phyloP scores from a whole-genome alignment of 257 asterid species.

The Nicotiana undulata region DNA sequence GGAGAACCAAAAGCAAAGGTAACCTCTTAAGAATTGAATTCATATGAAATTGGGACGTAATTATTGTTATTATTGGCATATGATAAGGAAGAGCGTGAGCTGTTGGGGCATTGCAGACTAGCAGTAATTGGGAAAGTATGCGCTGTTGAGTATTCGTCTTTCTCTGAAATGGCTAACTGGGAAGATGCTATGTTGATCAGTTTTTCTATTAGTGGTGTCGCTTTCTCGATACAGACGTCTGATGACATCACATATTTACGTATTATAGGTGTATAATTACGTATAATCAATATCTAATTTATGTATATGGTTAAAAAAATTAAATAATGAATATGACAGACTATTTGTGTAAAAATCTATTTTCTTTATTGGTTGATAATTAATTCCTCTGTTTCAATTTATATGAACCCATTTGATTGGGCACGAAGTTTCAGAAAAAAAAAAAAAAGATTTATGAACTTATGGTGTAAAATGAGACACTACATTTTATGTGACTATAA shows the following conservation, averaged over 20 bases:
- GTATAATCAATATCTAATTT: too few species aligned
- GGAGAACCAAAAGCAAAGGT: not conserved
- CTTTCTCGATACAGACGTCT: not conserved
- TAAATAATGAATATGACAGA: too few species aligned
- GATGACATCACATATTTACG: too few species aligned
- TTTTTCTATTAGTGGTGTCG: not conserved
- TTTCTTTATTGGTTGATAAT: not conserved
- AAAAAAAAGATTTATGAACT: too few species aligned
- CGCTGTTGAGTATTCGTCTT: not conserved
- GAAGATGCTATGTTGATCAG: not conserved
- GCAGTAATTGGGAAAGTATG: not conserved
- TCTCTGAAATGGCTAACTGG: not conserved
- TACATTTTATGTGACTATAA: too few species aligned
- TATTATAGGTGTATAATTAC: too few species aligned
- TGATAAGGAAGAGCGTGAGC: not conserved
- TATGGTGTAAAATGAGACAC: too few species aligned
- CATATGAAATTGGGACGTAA: not conserved
- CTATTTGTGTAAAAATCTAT: too few species aligned
- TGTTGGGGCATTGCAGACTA: not conserved
- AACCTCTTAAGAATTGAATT: not conserved
- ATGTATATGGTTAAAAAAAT: too few species aligned
- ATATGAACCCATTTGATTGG: too few species aligned
- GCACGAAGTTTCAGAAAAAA: too few species aligned
- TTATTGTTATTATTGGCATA: not conserved
- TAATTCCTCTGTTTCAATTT: not conserved